Evolutionary conservation across 1,284 basidiomycete species (phyloP), one percentile per base, ranked within the genome.

Genomic region (Microstroma glucosiphilum): DNA sequence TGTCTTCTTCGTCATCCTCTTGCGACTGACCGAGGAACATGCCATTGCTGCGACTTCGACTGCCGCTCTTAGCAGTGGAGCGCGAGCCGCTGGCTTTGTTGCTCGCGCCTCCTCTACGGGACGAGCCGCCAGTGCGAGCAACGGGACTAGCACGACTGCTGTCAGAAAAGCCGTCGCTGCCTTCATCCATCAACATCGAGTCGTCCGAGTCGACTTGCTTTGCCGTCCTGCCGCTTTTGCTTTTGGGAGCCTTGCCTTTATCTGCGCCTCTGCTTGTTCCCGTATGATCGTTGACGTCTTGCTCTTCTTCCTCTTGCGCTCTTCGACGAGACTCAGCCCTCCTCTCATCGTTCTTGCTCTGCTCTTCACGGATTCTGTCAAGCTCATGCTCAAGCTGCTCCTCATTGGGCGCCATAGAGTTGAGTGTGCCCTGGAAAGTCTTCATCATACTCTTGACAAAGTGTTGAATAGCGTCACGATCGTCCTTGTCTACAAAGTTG

Each of bases 401-500:
- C 60, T 61, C 40, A 19, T 49, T 23, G 23, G 57, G 57, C 21
- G 15, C 40, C 40, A 25, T 19, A 26, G 30, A 49, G 56, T 46
- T 48, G 13, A 57, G 56, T 13, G 42, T 19, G n/a, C 30, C 40
- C 51, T 61, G 42, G 26, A 42, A 61, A 7, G 21, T 11, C 9
- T 42, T 43, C 15, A 58, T 15, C 37, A 41, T 56, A 6, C 6
- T 67, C 51, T 67, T 66, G 3, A 73, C 63, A 56, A 72, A 76
- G 46, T 63, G 62, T 26, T 67, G 68, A 49, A 73, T 70, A 6
- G 74, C 68, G 6, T 72, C 76, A 13, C 67, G 59, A 57, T 77
- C 70, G 62, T 78, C 75, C 63, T 78, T 78, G 40, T 77, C 75
- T 19, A 77, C 71, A 65, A 72, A 78, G 40, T 69, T 72, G 53